Conservation (phyloP, 768 basidiomycete genomes). For the Kwoniella sp. region DNA sequence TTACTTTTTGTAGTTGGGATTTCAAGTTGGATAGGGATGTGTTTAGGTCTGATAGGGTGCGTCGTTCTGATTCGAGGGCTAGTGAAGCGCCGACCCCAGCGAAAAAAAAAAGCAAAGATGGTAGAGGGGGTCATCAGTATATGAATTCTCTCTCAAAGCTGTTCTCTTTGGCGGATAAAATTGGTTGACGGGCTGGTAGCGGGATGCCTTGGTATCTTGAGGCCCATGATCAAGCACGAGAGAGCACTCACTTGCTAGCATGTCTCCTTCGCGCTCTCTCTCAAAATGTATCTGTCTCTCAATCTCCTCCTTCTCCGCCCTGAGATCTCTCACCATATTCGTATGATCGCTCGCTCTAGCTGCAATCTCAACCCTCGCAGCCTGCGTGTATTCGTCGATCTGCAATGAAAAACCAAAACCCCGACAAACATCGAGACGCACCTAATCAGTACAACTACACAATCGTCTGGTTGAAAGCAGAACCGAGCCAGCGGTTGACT, state of each 20-base stretch:
- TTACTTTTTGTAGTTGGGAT: slow-evolving; percentile 66
- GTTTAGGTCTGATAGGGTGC: slow-evolving; percentile 61
- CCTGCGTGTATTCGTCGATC: slow-evolving; percentile 66
- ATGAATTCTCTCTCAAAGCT: too few relatives aligned
- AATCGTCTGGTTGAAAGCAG: too few relatives aligned
- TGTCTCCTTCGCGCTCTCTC: slow-evolving; percentile 75
- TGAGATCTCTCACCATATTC: slow-evolving; percentile 65
- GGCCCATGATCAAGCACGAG: too few relatives aligned
- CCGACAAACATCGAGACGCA: too few relatives aligned
- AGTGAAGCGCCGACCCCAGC: neutral
- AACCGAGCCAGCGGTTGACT: too few relatives aligned
- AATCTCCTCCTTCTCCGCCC: slow-evolving; percentile 66
- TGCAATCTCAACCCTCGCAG: slow-evolving; percentile 69
- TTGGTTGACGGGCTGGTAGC: too few relatives aligned
- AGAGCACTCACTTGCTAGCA: slow-evolving; percentile 74
- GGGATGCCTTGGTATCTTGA: too few relatives aligned
- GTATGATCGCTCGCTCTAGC: slow-evolving; percentile 67
- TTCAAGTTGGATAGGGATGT: slow-evolving; percentile 71
- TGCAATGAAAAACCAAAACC: slow-evolving; percentile 12
- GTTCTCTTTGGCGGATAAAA: too few relatives aligned
- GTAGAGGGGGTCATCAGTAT: too few relatives aligned
- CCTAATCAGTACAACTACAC: too few relatives aligned
- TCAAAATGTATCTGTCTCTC: slow-evolving; percentile 74
- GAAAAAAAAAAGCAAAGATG: too few relatives aligned
- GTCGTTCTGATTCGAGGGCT: slow-evolving; percentile 50